Evolutionary conservation across 495 filamentous ascomycete genomes (phyloP).

Genomic region (Aspergillus mulundensis): DNA sequence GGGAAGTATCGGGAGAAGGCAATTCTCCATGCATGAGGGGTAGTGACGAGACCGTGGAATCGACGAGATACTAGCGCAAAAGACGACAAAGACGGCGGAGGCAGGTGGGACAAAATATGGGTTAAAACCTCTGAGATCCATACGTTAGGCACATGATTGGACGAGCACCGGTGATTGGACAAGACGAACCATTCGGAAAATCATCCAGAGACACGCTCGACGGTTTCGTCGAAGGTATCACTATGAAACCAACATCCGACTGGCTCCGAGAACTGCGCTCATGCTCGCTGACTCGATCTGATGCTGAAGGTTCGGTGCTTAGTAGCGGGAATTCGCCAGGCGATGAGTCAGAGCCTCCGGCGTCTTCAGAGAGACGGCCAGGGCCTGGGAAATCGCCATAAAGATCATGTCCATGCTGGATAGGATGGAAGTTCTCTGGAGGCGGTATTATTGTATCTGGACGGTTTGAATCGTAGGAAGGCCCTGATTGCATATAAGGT

Average conservation of each 20-base stretch:
- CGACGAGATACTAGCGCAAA: conserved; percentile 79
- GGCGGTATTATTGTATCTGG: conserved; percentile 41
- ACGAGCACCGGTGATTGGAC: not conserved
- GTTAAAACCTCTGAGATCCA: conserved; percentile 73
- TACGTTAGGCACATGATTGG: conserved; percentile 23
- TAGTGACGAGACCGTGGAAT: conserved; percentile 78
- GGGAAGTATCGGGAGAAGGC: conserved; percentile 89
- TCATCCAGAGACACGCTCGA: conserved; percentile 54
- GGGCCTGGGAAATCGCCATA: conserved; percentile 37
- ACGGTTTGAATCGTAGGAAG: conserved; percentile 57
- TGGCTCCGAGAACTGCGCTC: conserved; percentile 56
- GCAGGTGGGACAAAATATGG: conserved; percentile 85
- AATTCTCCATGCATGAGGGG: conserved; percentile 84
- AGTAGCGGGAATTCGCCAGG: conserved; percentile 33
- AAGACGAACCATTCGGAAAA: conserved; percentile 74
- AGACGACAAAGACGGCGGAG: conserved; percentile 69
- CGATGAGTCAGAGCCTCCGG: conserved; percentile 28
- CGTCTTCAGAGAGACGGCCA: conserved; percentile 25
- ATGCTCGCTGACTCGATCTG: conserved; percentile 67
- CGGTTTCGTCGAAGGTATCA: conserved; percentile 50
- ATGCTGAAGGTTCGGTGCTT: conserved; percentile 30
- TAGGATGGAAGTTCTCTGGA: conserved; percentile 38
- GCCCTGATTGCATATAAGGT: conserved; percentile 90
- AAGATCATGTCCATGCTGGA: conserved; percentile 76
- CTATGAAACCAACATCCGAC: conserved; percentile 54